phyloP scores from a whole-genome alignment of 768 basidiomycete genomes.

The Zangia roseola region DNA sequence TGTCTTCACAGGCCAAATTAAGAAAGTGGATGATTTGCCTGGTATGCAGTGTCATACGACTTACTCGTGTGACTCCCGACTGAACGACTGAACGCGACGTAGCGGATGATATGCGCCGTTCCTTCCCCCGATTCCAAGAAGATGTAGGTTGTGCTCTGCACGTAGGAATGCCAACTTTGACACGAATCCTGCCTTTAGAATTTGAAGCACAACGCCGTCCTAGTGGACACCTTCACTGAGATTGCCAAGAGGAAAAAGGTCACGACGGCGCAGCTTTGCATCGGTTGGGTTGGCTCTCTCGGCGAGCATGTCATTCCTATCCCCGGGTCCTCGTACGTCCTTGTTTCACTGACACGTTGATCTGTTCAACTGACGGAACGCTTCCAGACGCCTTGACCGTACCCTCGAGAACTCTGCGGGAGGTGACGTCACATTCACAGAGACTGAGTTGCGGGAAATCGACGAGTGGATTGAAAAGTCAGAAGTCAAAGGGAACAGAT shows the following conservation, averaged over 20 bases:
- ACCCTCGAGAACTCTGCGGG: constrained; percentile 47
- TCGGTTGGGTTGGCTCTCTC: constrained; percentile 42
- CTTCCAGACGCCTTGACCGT: constrained; percentile 32
- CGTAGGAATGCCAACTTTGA: not conserved
- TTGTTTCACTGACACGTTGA: not conserved
- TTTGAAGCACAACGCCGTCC: constrained; percentile 40
- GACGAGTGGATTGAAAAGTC: constrained; percentile 34
- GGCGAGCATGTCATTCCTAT: constrained; percentile 48
- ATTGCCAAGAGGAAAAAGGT: constrained; percentile 44
- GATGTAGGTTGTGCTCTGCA: constrained; percentile 30
- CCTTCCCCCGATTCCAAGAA: constrained; percentile 43
- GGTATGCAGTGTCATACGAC: constrained; percentile 27
- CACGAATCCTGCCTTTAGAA: constrained; percentile 23
- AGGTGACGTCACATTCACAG: constrained; percentile 40
- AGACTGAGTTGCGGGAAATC: constrained; percentile 41
- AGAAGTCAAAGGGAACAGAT: constrained; percentile 41
- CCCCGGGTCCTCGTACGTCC: constrained; percentile 44
- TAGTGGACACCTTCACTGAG: constrained; percentile 41
- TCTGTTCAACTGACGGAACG: constrained; percentile 1
- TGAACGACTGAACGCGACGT: constrained; percentile 11
- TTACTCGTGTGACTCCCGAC: not conserved
- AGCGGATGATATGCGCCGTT: constrained; percentile 42
- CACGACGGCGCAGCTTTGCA: constrained; percentile 41
- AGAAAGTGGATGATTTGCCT: constrained; percentile 36
- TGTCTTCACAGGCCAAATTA: constrained; percentile 51